phyloP scores from a whole-genome alignment of 805 yeast species.

The Suhomyces sp. region DNA sequence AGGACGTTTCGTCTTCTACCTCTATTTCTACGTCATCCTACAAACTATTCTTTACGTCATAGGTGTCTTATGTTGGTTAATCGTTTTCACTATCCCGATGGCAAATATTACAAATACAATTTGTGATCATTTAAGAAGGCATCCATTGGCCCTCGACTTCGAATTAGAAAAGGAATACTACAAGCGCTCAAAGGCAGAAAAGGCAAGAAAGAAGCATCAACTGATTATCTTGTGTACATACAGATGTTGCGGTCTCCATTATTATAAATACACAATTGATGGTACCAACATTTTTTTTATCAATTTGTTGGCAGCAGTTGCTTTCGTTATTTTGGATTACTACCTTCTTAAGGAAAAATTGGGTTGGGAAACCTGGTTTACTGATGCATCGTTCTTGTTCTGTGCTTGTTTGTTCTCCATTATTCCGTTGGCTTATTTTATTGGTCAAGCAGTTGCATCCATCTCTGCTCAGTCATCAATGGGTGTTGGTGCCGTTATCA shows the following conservation, averaged over 20 bases:
- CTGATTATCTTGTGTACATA: slow-evolving; percentile 82
- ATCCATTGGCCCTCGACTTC: slow-evolving; percentile 85
- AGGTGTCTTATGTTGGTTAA: slow-evolving; percentile 69
- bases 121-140: slow-evolving; percentile 77
- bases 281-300: slow-evolving; percentile 94
- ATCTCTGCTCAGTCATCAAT: slow-evolving; percentile 97
- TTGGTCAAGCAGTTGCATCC: slow-evolving; percentile 99
- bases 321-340: slow-evolving; percentile 80
- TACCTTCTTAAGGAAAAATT: slow-evolving; percentile 54
- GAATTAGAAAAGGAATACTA: slow-evolving; percentile 56
- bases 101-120: slow-evolving; percentile 71
- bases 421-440: slow-evolving; percentile 91
- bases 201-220: slow-evolving; percentile 45
- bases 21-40: slow-evolving; percentile 64
- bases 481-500: slow-evolving; percentile 98
- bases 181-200: slow-evolving; percentile 25
- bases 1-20: slow-evolving; percentile 76
- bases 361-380: slow-evolving; percentile 41
- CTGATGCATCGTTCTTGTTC: slow-evolving; percentile 68
- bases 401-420: slow-evolving; percentile 77
- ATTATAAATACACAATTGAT: slow-evolving; percentile 93
- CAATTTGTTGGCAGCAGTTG: slow-evolving; percentile 75
- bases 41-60: slow-evolving; percentile 65
- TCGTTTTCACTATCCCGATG: slow-evolving; percentile 92
- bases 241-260: slow-evolving; percentile 87